Base-by-base conservation (phyloP, 805 yeast species). In the Candida chauliodis region DNA sequence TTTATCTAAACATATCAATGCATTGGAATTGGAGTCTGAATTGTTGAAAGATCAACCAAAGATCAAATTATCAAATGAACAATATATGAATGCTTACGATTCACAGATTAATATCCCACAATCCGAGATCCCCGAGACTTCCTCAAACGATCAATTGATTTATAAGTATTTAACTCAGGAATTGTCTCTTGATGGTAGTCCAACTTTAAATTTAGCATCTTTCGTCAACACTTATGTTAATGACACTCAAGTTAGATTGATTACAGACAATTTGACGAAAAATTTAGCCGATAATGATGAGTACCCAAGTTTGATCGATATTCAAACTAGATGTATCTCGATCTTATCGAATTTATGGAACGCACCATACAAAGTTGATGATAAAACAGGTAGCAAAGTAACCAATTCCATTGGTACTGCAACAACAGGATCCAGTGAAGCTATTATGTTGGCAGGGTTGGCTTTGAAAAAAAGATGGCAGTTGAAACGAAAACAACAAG, bases 391-490 rank as follows among this genome's bases (percentile, higher is more conserved):
- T 25, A 59, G 41, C 46, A 55, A 26, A 79, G 36, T 47, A 25
- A 51, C 55, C 30, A 53, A 54, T 26, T 41, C 95, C 3, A 69
- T 87, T 21, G 97, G 97, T 17, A 80, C 95, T 9, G 93, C 96
- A 18, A 86, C 95, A 38, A 89, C 96, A 1, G 97, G 97, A 4
- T 88, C 96, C 1, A 81, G 91, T 1, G 97, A 89, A 59, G 97
- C 96, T 6, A 81, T 90, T 50, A 87, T 88, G 85, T 75, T 89
- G 37, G 97, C 95, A 30, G 97, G 96, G 3, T 70, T 89, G 39
- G 95, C 96, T 10, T 72, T 90, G 85, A 90, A 90, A 72, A 85
- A 87, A 52, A 72, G 74, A 41, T 89, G 97, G 97, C 93, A 85
- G 61, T 78, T 69, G 19, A 72, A 65, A 48, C 76, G 84, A 52